Evolutionary conservation across 1,284 basidiomycete genomes (phyloP).

Genomic region (Fomitopsis palustris): DNA sequence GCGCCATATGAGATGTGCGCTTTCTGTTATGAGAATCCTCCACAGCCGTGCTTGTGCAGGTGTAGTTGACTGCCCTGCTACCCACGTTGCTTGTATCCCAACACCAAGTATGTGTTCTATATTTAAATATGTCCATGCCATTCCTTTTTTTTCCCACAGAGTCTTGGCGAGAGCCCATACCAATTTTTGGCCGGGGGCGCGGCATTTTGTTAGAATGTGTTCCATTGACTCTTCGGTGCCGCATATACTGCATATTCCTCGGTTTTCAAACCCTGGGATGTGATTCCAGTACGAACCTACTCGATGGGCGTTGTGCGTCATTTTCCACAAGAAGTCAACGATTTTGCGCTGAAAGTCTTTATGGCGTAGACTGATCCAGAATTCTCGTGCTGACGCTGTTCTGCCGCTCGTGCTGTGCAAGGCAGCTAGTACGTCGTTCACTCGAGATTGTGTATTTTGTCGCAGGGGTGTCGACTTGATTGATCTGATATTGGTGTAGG

Average conservation of each 20-base stretch:
- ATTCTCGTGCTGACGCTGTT: neutral
- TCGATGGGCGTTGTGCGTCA: neutral
- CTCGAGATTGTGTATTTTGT: neutral
- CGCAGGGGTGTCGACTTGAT: neutral
- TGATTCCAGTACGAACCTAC: neutral
- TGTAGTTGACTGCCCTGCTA: neutral
- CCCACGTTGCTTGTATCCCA: neutral
- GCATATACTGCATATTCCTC: neutral
- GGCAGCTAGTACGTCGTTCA: neutral
- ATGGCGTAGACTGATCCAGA: slow-evolving; percentile 15
- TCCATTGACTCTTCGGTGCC: neutral
- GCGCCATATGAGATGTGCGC: neutral
- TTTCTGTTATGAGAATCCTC: neutral
- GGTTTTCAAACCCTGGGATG: neutral
- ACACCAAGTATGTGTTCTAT: neutral
- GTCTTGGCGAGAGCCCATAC: neutral
- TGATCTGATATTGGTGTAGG: slow-evolving; percentile 22
- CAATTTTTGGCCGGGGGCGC: neutral
- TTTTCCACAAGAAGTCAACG: neutral
- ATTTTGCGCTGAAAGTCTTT: slow-evolving; percentile 5
- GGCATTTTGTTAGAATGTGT: neutral
- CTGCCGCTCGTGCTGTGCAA: too few species aligned
- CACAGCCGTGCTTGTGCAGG: neutral
- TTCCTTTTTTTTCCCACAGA: neutral
- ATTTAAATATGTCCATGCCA: neutral